Conservation (phyloP, 208 protist genomes). For the Leishmania tarentolae region DNA sequence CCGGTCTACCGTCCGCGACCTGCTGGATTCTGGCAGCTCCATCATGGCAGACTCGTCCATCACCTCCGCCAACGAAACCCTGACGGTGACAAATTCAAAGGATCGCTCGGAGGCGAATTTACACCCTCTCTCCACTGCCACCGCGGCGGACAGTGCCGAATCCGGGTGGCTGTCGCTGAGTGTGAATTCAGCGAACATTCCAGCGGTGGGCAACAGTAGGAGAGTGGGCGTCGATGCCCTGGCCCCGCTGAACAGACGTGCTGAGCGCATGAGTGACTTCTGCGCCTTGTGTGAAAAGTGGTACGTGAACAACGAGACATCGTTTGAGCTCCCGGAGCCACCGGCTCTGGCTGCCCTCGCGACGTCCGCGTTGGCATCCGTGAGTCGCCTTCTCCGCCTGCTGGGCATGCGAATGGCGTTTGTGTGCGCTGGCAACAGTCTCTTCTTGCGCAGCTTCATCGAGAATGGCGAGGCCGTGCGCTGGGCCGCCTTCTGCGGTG, state of each 20-base stretch:
- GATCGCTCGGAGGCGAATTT: slow-evolving; percentile 9
- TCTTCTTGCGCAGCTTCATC: slow-evolving; percentile 48
- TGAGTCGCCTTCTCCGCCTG: slow-evolving; percentile 77
- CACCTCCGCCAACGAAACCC: neutral
- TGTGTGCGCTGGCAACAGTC: slow-evolving; percentile 53
- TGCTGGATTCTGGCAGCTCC: slow-evolving; percentile 18
- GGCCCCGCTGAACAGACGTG: slow-evolving; percentile 26
- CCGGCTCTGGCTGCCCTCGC: slow-evolving; percentile 50
- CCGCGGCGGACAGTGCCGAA: neutral
- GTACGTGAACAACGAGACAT: slow-evolving; percentile 59
- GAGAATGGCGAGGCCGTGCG: slow-evolving; percentile 32
- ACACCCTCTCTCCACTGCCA: slow-evolving; percentile 3
- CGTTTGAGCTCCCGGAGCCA: slow-evolving; percentile 54
- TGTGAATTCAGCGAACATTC: slow-evolving; percentile 18
- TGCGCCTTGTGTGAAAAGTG: slow-evolving; percentile 76
- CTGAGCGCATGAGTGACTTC: slow-evolving; percentile 80
- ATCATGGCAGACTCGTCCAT: neutral
- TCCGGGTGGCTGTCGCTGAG: slow-evolving; percentile 4
- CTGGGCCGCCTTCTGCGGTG: slow-evolving; percentile 72
- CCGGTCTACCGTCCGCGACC: slow-evolving; percentile 27
- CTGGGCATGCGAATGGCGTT: slow-evolving; percentile 69
- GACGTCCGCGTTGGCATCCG: slow-evolving; percentile 51
- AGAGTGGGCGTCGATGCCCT: neutral
- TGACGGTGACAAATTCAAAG: slow-evolving; percentile 5
- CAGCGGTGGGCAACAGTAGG: slow-evolving; percentile 3